Base-by-base conservation (phyloP, 352 stramenopile species). In the Phytophthora uliginosa region DNA sequence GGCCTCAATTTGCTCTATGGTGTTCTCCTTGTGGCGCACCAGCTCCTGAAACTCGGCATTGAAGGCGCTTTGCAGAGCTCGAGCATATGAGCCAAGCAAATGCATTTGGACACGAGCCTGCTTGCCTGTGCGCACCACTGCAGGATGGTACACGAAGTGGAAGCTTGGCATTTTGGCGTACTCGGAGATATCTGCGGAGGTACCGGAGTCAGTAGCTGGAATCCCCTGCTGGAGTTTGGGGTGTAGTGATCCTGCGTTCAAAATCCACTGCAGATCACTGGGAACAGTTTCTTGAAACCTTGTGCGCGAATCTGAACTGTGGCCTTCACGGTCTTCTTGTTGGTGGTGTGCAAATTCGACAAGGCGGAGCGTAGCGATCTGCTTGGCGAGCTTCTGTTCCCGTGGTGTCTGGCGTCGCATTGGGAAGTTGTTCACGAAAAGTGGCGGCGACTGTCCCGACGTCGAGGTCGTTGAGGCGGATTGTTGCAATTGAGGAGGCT, bases 31-130 rank as follows among this genome's bases (percentile, higher is more conserved):
- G 12, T 90, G 78, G 24, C 74, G 76, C 28, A 78, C 65, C 1
- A 98, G 69, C 50, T 85, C 82, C 31, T 94, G 71, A 65, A 98
- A 98, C 54, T 95, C 85, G 40, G 70, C 66, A 69, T 98, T 98
- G 83, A 97, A 98, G 24, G 82, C 72, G 26, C 63, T 71, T 33
- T 89, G 66, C 15, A 98, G 69, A 7, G 86, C 76, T 13, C 93
- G 90, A 55, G 92, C 78, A 58, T 95, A 90, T 34, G 73, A 69
- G 38, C 83, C 75, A 10, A 98, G 78, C 26, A 98, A 51, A 8
- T 92, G 70, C 51, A 98, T 95, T 74, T 98, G 95, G 4, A 84
- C 84, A 4, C 90, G 88, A 68, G 95, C 82, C 77, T 98, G 95
- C 48, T 88, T 84, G 26, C 71, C 73, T 4, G 92, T 98, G 9